Evolutionary conservation across 2,329 filamentous ascomycete genomes (phyloP).

Genomic region (Chaetomiaceae sp.): DNA sequence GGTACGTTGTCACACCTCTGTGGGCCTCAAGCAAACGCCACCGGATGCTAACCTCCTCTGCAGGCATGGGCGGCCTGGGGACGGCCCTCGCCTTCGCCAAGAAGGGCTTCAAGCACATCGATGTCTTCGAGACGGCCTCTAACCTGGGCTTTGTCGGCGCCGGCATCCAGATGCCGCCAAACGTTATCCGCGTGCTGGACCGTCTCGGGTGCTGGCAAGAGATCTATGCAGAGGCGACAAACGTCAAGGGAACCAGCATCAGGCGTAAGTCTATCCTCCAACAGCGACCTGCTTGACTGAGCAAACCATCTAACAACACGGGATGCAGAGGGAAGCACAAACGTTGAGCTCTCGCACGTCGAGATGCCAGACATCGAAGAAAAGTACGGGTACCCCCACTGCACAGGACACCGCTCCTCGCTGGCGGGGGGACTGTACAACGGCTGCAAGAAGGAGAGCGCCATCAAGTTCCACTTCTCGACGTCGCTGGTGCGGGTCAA

Average conservation of each 20-base stretch:
- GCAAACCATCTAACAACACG: neutral
- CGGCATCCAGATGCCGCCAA: slow-evolving; percentile 79
- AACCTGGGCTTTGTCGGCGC: slow-evolving; percentile 77
- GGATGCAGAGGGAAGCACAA: slow-evolving; percentile 56
- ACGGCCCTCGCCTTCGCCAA: slow-evolving; percentile 69
- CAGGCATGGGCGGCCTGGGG: slow-evolving; percentile 75
- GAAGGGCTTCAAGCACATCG: slow-evolving; percentile 68
- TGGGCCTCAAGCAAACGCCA: neutral
- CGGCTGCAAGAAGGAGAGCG: slow-evolving; percentile 58
- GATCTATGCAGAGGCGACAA: slow-evolving; percentile 67
- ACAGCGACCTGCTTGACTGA: neutral
- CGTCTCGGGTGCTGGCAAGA: slow-evolving; percentile 66
- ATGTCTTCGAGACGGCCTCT: slow-evolving; percentile 69
- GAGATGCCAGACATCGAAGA: slow-evolving; percentile 62
- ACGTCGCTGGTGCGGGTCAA: slow-evolving; percentile 52
- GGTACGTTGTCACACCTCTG: slow-evolving; percentile 19
- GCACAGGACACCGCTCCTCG: slow-evolving; percentile 72
- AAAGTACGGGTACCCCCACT: slow-evolving; percentile 71
- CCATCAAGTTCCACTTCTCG: slow-evolving; percentile 66
- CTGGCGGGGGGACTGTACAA: slow-evolving; percentile 66
- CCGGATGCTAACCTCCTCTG: neutral
- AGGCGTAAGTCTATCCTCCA: slow-evolving; percentile 44
- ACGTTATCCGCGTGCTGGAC: slow-evolving; percentile 73
- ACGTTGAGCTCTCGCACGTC: slow-evolving; percentile 67
- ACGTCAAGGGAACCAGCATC: slow-evolving; percentile 68